Evolutionary conservation across 1,284 basidiomycete genomes (phyloP).

Genomic region (Tetrapyrgos nigripes): DNA sequence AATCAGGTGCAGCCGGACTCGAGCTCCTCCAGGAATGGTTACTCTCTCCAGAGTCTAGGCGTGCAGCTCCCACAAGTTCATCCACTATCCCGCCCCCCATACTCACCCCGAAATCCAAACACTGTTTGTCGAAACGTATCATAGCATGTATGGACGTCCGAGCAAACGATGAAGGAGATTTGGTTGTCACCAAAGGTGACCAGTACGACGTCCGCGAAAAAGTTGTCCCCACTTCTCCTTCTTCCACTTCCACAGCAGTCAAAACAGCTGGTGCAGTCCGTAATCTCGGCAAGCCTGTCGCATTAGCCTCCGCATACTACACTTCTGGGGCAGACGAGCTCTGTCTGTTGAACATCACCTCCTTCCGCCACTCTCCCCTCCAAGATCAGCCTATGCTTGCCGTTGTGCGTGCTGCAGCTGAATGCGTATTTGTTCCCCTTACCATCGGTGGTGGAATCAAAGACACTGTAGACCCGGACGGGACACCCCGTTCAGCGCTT

Average conservation of each 20-base stretch:
- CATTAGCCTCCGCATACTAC: conserved; percentile 90
- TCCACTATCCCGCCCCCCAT: conserved; percentile 26
- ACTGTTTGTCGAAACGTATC: conserved; percentile 91
- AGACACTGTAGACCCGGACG: conserved; percentile 95
- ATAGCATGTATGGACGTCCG: conserved; percentile 99
- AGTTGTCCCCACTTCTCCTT: conserved; percentile 33
- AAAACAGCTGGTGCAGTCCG: conserved; percentile 82
- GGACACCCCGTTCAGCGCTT: conserved; percentile 84
- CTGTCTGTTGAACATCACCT: conserved; percentile 98
- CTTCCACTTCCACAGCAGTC: conserved; percentile 28
- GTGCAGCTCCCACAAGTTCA: conserved; percentile 32
- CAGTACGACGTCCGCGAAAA: conserved; percentile 98
- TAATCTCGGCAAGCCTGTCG: conserved; percentile 97
- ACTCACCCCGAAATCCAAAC: conserved; percentile 49
- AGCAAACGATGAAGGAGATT: conserved; percentile 94
- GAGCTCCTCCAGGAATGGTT: conserved; percentile 88
- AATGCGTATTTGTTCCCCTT: conserved; percentile 95
- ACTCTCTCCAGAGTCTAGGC: conserved; percentile 54
- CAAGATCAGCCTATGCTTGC: conserved; percentile 98
- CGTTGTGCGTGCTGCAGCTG: conserved; percentile 90
- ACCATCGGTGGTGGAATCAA: conserved; percentile 99
- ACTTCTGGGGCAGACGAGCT: conserved; percentile 94
- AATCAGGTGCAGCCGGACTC: conserved; percentile 93
- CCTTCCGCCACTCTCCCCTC: conserved; percentile 95
- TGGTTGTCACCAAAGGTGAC: conserved; percentile 99